These are phyloP conservation scores for Rhizophagus prolifer DNA, from an alignment of 192 early-diverging fungal genomes.

Conservation along the genomic window DNA sequence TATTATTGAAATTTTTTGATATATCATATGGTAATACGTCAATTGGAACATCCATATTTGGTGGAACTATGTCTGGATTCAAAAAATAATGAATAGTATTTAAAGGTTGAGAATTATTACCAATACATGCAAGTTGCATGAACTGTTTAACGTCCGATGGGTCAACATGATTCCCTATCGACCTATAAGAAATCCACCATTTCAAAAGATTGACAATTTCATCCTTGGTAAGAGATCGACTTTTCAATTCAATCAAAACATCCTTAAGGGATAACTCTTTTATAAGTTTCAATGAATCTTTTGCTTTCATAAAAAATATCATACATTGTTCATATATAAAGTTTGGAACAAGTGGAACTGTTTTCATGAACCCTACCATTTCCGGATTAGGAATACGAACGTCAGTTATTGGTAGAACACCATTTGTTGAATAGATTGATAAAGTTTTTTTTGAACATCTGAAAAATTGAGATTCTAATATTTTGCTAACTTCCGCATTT, in stretches of 20 bases:
- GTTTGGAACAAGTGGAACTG: slow-evolving; percentile 58
- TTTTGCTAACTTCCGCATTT: slow-evolving; percentile 57
- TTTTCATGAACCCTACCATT: slow-evolving; percentile 63
- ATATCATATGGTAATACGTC: slow-evolving; percentile 15
- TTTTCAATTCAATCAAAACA: slow-evolving; percentile 63
- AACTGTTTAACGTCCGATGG: background rate
- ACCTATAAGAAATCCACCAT: slow-evolving; percentile 73
- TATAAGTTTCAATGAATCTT: slow-evolving; percentile 35
- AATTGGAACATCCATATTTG: background rate
- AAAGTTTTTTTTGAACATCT: slow-evolving; percentile 47
- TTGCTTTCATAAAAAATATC: slow-evolving; percentile 55
- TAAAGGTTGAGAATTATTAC: slow-evolving; percentile 45
- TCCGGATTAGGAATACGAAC: slow-evolving; percentile 63
- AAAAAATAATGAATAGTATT: slow-evolving; percentile 55
- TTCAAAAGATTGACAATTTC: slow-evolving; percentile 70
- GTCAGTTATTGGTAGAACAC: slow-evolving; percentile 50
- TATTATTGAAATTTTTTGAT: slow-evolving; percentile 4
- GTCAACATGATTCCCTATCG: background rate
- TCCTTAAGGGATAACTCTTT: slow-evolving; percentile 58
- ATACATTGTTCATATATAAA: slow-evolving; percentile 51
- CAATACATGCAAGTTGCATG: background rate
- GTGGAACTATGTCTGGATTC: slow-evolving; percentile 39
- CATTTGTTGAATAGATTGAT: slow-evolving; percentile 66
- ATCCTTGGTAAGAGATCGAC: slow-evolving; percentile 45
- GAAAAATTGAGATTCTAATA: slow-evolving; percentile 61